phyloP scores from a whole-genome alignment of 2,329 filamentous ascomycete genomes.

The Paracoccidioides lutzii region DNA sequence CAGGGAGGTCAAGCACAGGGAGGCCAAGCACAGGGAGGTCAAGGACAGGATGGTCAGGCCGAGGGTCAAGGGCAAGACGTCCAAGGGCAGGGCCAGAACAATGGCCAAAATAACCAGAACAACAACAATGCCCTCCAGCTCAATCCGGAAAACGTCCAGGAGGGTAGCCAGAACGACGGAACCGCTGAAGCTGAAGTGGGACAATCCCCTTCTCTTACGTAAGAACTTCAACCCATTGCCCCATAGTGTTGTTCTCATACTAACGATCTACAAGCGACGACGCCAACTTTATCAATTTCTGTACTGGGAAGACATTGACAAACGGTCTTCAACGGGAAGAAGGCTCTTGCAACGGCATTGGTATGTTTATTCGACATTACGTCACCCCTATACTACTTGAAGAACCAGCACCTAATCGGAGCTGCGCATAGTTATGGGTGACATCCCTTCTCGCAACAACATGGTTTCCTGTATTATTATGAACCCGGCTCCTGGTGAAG shows the following conservation, averaged over 20 bases:
- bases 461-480: constrained; percentile 46
- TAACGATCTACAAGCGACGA: constrained; percentile 26
- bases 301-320: constrained; percentile 40
- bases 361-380: constrained; percentile 17
- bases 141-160: constrained; percentile 31
- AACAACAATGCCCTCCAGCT: constrained; percentile 19
- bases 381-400: neutral
- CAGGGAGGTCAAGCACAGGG: neutral
- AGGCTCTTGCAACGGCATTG: constrained; percentile 45
- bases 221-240: constrained; percentile 9
- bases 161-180: constrained; percentile 15
- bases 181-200: constrained; percentile 21
- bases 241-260: neutral
- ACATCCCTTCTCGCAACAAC: constrained; percentile 37
- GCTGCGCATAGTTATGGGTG: constrained; percentile 37
- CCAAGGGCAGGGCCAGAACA: constrained; percentile 10
- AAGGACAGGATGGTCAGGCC: neutral
- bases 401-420: neutral
- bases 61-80: constrained; percentile 8
- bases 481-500: constrained; percentile 32
- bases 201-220: constrained; percentile 37
- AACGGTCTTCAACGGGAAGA: constrained; percentile 40
- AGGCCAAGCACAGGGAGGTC: constrained; percentile 3
- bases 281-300: constrained; percentile 51
- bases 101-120: constrained; percentile 10